These are phyloP conservation scores for Geosmithia putterillii DNA, from an alignment of 2,329 filamentous ascomycete genomes.

Conservation along the genomic window DNA sequence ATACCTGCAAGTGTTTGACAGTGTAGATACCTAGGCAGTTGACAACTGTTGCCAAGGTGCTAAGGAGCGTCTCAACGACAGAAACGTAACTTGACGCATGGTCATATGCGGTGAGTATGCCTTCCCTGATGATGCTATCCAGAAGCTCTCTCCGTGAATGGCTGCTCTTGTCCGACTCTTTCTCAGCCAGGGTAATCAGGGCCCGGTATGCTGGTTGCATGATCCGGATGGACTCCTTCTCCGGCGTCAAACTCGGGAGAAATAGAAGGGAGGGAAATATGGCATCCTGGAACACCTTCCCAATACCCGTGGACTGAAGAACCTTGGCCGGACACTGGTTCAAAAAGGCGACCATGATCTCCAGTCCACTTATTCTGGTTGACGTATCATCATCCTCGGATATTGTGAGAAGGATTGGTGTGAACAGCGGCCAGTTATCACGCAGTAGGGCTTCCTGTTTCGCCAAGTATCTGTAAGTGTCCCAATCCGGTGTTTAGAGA, in stretches of 20 bases:
- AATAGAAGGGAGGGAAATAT: conserved; percentile 62
- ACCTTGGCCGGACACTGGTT: conserved; percentile 35
- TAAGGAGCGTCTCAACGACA: conserved; percentile 45
- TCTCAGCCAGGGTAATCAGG: conserved; percentile 42
- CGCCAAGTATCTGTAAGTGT: background rate
- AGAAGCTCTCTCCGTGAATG: conserved; percentile 26
- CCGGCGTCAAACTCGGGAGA: conserved; percentile 65
- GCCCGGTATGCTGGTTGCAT: conserved; percentile 55
- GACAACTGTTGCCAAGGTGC: conserved; percentile 35
- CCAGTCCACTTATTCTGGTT: conserved; percentile 43
- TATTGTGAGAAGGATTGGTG: conserved; percentile 58
- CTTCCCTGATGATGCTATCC: conserved; percentile 41
- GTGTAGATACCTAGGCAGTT: conserved; percentile 46
- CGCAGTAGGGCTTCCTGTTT: conserved; percentile 29
- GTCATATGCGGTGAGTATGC: conserved; percentile 39
- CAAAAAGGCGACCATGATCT: conserved; percentile 42
- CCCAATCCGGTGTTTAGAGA: background rate
- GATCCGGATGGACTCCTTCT: conserved; percentile 53
- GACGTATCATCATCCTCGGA: conserved; percentile 47
- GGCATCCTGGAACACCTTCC: conserved; percentile 54
- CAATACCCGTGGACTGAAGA: conserved; percentile 51
- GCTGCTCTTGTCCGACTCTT: conserved; percentile 11
- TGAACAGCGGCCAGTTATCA: conserved; percentile 53
- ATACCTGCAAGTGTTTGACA: conserved; percentile 55
- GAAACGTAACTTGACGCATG: conserved; percentile 46